Evolutionary conservation across 139 green algal genomes (phyloP).

Genomic region (Picochlorum sp.): DNA sequence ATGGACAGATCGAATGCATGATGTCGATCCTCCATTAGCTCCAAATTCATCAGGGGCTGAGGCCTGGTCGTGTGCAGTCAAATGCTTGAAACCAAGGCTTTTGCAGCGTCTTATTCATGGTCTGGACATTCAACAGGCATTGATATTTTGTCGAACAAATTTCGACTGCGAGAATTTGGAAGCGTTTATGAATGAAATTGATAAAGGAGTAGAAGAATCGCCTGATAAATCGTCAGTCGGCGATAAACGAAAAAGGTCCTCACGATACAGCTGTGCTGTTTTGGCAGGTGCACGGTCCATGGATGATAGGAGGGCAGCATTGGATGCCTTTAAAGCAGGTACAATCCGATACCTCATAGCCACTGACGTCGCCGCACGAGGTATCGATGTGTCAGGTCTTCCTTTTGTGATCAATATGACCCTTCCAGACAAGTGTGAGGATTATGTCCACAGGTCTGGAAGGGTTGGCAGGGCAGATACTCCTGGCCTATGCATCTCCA

Average conservation of each 20-base stretch:
- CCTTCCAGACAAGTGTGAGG: slow-evolving; percentile 62
- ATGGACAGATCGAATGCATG: slow-evolving; percentile 57
- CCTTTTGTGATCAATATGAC: slow-evolving; percentile 87
- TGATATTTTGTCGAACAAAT: slow-evolving; percentile 69
- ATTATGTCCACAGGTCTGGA: slow-evolving; percentile 78
- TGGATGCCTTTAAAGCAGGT: slow-evolving; percentile 70
- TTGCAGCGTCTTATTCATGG: slow-evolving; percentile 25
- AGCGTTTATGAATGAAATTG: slow-evolving; percentile 51
- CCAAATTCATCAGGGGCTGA: slow-evolving; percentile 23
- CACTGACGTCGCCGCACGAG: slow-evolving; percentile 79
- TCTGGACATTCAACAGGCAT: slow-evolving; percentile 16
- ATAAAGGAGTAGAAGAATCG: slow-evolving; percentile 8
- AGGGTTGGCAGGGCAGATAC: slow-evolving; percentile 62
- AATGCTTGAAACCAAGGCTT: slow-evolving; percentile 69
- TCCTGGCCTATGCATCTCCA: slow-evolving; percentile 62
- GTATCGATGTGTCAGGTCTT: slow-evolving; percentile 77
- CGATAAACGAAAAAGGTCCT: slow-evolving; percentile 2
- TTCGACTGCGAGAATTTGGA: slow-evolving; percentile 75
- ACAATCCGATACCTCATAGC: slow-evolving; percentile 75
- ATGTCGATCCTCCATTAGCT: slow-evolving; percentile 27
- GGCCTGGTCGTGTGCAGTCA: slow-evolving; percentile 48
- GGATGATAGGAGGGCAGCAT: slow-evolving; percentile 56
- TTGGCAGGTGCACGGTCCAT: slow-evolving; percentile 56
- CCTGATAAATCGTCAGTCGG: neutral
- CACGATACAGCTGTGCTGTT: slow-evolving; percentile 66